These are phyloP conservation scores for Teratosphaeria viscida DNA, from an alignment of 2,329 filamentous ascomycete genomes.

Conservation along the genomic window DNA sequence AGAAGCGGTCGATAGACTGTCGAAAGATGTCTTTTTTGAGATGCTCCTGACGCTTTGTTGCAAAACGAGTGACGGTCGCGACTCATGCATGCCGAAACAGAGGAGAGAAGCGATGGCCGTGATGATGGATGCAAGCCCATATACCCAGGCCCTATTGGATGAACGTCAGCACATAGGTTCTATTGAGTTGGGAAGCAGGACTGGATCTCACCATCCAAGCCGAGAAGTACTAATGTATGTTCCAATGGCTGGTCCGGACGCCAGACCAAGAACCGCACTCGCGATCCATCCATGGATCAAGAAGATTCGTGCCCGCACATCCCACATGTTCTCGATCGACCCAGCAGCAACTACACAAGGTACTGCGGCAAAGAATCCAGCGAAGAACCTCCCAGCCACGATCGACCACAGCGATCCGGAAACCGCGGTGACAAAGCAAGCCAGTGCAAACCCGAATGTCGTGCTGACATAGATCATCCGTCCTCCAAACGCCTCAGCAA, in stretches of 20 bases:
- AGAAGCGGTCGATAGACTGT: conserved; percentile 17
- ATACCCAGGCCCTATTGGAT: background rate
- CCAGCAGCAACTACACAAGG: conserved; percentile 1
- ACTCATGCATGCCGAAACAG: conserved; percentile 32
- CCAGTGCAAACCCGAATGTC: conserved; percentile 24
- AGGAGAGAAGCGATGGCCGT: conserved; percentile 21
- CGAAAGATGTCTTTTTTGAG: conserved; percentile 11
- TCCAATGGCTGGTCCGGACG: background rate
- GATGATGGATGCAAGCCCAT: background rate
- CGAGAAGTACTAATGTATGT: conserved; percentile 1
- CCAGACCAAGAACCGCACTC: background rate
- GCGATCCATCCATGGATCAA: conserved; percentile 11
- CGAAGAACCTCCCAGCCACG: background rate
- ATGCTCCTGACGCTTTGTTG: conserved; percentile 2
- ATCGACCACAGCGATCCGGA: background rate
- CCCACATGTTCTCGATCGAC: conserved; percentile 37
- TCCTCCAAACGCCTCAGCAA: conserved; percentile 30
- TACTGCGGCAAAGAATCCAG: background rate
- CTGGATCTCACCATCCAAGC: conserved; percentile 5
- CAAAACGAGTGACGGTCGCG: conserved; percentile 35
- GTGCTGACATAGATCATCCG: conserved; percentile 27
- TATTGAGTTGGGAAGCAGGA: background rate
- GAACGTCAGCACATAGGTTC: background rate
- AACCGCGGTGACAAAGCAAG: conserved; percentile 29
- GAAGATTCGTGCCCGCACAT: conserved; percentile 37